Base-by-base conservation (phyloP, 2,329 filamentous ascomycete genomes). In the Fusarium robinianum region DNA sequence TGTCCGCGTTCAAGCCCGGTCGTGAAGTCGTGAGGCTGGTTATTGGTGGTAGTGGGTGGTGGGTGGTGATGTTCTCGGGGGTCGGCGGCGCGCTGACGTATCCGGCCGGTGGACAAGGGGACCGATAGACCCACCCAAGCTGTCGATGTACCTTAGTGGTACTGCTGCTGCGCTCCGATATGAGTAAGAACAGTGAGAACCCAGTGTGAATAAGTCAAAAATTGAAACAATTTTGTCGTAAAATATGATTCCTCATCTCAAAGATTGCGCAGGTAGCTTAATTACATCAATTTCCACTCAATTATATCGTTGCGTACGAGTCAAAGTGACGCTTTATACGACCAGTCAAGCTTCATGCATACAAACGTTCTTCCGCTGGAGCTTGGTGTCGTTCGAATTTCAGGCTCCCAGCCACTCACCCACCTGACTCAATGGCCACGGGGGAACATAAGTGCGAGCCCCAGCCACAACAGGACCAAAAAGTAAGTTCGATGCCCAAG, bases 31-130 rank as follows among this genome's bases (percentile, higher is more conserved):
- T 25, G 46, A 55, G 51, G 57, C 42, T 50, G 48, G 50, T 48
- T 44, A 42, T 39, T 18, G 26, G 35, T 40, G 46, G 46, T 49
- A 51, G 49, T 51, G 56, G 50, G 48, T 55, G 42, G 39, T 31
- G 54, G 46, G 30, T 51, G 42, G 49, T 55, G 47, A 48, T 36
- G 37, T 27, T 22, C 48, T 35, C 41, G 49, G 55, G 46, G 51
- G 46, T 53, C 55, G 47, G 35, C 47, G 49, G 57, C 61, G n/a
- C n/a, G 63, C 64, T 67, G 65, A 68, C 65, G 65, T 67, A 67
- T 58, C n/a, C 54, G 56, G 49, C 51, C 58, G 52, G 14, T 18
- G 42, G 55, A 47, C 45, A 43, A 60, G 51, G 56, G 55, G 48
- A 47, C 46, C 49, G 44, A 48, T 34, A 21, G 58, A 55, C 55